Percentiles rank a stretch among this genome's conserved stretches.
Conservation (phyloP, 441 rosid genomes). For the Erodium texanum region DNA sequence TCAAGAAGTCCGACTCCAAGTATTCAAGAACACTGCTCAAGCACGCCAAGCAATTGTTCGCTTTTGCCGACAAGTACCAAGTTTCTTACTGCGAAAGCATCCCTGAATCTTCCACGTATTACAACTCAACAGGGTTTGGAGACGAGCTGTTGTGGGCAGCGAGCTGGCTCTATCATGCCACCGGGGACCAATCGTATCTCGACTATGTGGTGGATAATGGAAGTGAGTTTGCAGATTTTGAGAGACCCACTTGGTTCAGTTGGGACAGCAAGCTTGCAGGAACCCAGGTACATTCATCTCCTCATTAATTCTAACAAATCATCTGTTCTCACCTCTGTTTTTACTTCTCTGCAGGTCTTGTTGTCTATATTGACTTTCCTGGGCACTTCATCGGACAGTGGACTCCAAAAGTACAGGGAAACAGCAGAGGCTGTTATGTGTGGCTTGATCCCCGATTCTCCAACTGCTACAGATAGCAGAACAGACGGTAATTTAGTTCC, state of each 20-base stretch:
- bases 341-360: conserved; percentile 74
- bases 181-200: conserved; percentile 59
- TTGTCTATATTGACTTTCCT: conserved; percentile 74
- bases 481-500: conserved; percentile 43
- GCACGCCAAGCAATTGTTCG: conserved; percentile 70
- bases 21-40: conserved; percentile 65
- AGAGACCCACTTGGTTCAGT: conserved; percentile 85
- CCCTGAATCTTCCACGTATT: conserved; percentile 51
- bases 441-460: conserved; percentile 76
- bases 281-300: conserved; percentile 72
- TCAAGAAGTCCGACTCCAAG: conserved; percentile 42
- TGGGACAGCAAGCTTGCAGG: conserved; percentile 98
- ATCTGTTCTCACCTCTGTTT: too few relatives aligned
- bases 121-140: conserved; percentile 77
- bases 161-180: conserved; percentile 86
- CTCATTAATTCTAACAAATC: too few relatives aligned
- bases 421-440: conserved; percentile 96
- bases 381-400: conserved; percentile 43
- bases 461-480: conserved; percentile 73
- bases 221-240: conserved; percentile 54
- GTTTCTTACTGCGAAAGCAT: conserved; percentile 62
- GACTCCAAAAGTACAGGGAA: conserved; percentile 51
- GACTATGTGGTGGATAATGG: conserved; percentile 63
- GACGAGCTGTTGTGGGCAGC: conserved; percentile 96
- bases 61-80: conserved; percentile 56